Evolutionary conservation across 306 rosid species (phyloP), one percentile per base, ranked within the genome.

Genomic region (Prosopis cineraria): DNA sequence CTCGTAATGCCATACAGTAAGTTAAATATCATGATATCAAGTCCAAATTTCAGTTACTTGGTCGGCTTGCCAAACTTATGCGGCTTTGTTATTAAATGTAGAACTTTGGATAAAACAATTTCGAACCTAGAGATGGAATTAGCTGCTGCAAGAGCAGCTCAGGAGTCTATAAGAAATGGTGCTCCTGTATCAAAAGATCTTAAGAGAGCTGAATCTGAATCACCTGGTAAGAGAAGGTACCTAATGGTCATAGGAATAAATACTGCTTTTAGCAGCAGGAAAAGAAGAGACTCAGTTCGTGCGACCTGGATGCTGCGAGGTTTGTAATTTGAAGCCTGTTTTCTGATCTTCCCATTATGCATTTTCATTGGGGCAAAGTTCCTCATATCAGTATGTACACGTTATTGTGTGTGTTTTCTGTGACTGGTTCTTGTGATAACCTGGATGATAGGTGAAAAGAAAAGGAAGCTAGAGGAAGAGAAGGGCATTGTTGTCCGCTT

Each of bases 261-360:
- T 34, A 93, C 99, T 58, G 99, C 99, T 82, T 96, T 96, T 71
- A 93, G 99, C 83, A 96, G 99, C 91, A 52, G 99, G 72, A 93
- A 90, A 89, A 89, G 99, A 86, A 88, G 99, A 86, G 98, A 96
- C 83, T 96, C 99, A 0, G 84, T 96, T 89, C 99, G 98, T 52
- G 89, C 86, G 17, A 91, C 99, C 0, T 96, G 99, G 97, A 85
- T 96, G 93, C 98, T 91, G 17, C 97, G 90, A 96, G 99, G 99
- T 95, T 76, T 47, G 67, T 79, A 64, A 53, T 50, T 77, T 43
- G 6, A 30, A 72, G 76, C 44, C 20, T 16, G 17, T 29, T 84
- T 78, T 24, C 30, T 31, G 25, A 40, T 81, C 16, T 68, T 47
- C 68, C 12, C 33, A 36, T 22, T 13, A 19, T 58, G 48, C 1